phyloP scores from a whole-genome alignment of 2,329 filamentous ascomycete species.

The Apiospora phragmitis region DNA sequence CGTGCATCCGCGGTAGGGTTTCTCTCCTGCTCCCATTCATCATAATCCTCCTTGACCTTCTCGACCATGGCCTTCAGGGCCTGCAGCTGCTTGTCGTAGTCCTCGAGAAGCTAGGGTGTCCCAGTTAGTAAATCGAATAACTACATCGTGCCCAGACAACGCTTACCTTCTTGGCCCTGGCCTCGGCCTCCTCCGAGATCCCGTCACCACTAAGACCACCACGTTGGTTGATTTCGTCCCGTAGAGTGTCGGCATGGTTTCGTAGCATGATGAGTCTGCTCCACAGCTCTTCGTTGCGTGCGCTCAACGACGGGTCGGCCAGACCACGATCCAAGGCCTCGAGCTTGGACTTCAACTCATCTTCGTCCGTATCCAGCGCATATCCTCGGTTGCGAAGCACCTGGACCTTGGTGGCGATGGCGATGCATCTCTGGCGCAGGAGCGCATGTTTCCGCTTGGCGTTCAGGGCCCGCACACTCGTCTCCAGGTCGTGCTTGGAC shows the following conservation, averaged over 20 bases:
- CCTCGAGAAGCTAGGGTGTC: slow-evolving; percentile 65
- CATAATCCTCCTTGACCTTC: slow-evolving; percentile 58
- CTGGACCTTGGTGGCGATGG: slow-evolving; percentile 77
- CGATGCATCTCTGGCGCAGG: slow-evolving; percentile 71
- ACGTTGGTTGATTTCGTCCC: slow-evolving; percentile 71
- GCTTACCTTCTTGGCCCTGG: slow-evolving; percentile 71
- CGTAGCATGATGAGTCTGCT: slow-evolving; percentile 74
- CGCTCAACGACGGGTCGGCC: slow-evolving; percentile 72
- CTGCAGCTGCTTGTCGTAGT: slow-evolving; percentile 78
- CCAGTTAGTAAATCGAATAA: slow-evolving; percentile 18
- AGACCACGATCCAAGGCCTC: slow-evolving; percentile 67
- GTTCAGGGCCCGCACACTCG: slow-evolving; percentile 71
- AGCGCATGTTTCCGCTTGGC: slow-evolving; percentile 72
- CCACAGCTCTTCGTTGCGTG: slow-evolving; percentile 83
- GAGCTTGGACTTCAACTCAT: slow-evolving; percentile 73
- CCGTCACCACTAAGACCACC: slow-evolving; percentile 56
- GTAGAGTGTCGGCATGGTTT: slow-evolving; percentile 70
- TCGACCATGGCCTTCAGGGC: slow-evolving; percentile 75
- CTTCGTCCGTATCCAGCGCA: slow-evolving; percentile 76
- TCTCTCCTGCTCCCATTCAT: slow-evolving; percentile 53
- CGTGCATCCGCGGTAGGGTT: neutral
- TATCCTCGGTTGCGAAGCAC: slow-evolving; percentile 80
- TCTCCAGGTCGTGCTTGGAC: slow-evolving; percentile 74
- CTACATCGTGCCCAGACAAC: neutral
- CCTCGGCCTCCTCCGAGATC: slow-evolving; percentile 69